Percentiles rank a stretch among this genome's conserved stretches.
phyloP scores from a whole-genome alignment of 2,329 filamentous ascomycete genomes.

The Claviceps sp. region DNA sequence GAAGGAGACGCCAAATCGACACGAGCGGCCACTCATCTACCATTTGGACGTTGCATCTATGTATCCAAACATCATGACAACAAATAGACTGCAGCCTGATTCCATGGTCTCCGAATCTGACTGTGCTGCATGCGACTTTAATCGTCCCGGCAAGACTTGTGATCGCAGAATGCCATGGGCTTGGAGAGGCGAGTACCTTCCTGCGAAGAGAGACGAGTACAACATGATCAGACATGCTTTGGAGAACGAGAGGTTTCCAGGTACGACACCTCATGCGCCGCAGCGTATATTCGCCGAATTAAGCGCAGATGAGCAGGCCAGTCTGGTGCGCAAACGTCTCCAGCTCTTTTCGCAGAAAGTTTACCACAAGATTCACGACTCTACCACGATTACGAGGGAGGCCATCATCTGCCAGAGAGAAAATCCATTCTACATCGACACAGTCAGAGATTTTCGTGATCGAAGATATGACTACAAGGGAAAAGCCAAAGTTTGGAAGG shows the following conservation, averaged over 20 bases:
- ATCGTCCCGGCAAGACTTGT: slow-evolving; percentile 91
- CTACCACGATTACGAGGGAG: slow-evolving; percentile 81
- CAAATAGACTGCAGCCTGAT: slow-evolving; percentile 90
- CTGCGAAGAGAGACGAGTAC: slow-evolving; percentile 93
- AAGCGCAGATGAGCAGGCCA: slow-evolving; percentile 67
- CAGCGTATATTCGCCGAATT: slow-evolving; percentile 69
- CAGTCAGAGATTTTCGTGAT: slow-evolving; percentile 90
- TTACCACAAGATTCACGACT: slow-evolving; percentile 97
- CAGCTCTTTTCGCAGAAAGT: slow-evolving; percentile 96
- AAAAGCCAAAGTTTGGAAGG: slow-evolving; percentile 96
- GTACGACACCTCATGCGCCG: slow-evolving; percentile 57
- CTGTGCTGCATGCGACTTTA: slow-evolving; percentile 97
- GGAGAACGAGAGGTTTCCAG: slow-evolving; percentile 86
- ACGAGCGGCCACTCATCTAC: slow-evolving; percentile 83
- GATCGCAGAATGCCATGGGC: slow-evolving; percentile 91
- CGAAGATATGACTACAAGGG: slow-evolving; percentile 97
- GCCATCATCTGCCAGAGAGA: slow-evolving; percentile 97
- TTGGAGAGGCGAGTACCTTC: slow-evolving; percentile 95
- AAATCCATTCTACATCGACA: slow-evolving; percentile 97
- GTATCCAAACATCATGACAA: slow-evolving; percentile 99
- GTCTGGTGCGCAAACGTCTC: slow-evolving; percentile 69
- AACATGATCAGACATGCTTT: slow-evolving; percentile 94
- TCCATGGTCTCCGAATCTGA: slow-evolving; percentile 98
- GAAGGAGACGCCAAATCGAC: slow-evolving; percentile 71
- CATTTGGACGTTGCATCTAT: slow-evolving; percentile 97